Evolutionary conservation across 2,329 filamentous ascomycete genomes (phyloP).

Genomic region (Paracorniculantispora psalliotae): DNA sequence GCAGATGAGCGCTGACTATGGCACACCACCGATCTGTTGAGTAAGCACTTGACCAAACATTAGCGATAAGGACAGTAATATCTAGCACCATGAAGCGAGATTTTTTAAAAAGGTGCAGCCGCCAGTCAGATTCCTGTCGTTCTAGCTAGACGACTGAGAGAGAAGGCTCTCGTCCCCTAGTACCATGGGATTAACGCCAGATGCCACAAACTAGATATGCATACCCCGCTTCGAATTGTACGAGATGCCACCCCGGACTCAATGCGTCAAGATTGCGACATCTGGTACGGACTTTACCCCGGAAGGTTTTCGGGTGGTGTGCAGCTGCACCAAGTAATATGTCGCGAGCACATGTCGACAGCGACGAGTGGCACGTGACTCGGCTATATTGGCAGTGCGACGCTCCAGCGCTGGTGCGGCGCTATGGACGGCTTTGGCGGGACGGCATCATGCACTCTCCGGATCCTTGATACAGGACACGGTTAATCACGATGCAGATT

Average conservation of each 20-base stretch:
- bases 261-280: background rate
- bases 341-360: conserved; percentile 4
- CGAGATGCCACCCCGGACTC: background rate
- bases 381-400: background rate
- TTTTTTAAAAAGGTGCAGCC: no score
- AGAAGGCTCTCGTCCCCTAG: background rate
- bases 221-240: conserved; percentile 2
- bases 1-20: background rate
- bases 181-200: background rate
- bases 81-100: background rate
- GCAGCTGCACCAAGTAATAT: background rate
- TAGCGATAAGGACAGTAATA: background rate
- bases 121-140: no score
- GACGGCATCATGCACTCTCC: conserved; percentile 5
- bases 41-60: background rate
- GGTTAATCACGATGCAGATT: background rate
- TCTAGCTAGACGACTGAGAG: no score
- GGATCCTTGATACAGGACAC: background rate
- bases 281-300: background rate
- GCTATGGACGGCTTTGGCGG: conserved; percentile 2
- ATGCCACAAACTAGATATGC: background rate
- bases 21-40: background rate
- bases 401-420: background rate
- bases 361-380: conserved; percentile 1
- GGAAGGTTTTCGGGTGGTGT: background rate